Percentiles rank a stretch among this genome's conserved stretches.
phyloP scores from a whole-genome alignment of 805 yeast genomes.

The Kuraishia capsulata region DNA sequence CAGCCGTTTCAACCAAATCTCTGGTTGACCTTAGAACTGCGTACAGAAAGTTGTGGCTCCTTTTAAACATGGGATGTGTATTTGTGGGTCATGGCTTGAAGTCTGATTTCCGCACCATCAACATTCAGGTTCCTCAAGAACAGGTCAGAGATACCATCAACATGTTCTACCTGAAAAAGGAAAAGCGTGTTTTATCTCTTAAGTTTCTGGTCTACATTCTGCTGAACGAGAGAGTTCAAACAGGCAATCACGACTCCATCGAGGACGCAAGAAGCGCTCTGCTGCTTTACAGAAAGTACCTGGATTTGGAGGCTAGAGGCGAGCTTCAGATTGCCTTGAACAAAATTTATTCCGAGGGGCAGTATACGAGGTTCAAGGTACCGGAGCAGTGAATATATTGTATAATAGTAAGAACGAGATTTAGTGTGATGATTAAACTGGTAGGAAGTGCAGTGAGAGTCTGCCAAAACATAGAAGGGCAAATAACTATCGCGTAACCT shows the following conservation, averaged over 20 bases:
- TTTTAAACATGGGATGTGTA: slow-evolving; percentile 79
- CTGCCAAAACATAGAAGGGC: too few relatives aligned
- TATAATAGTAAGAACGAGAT: background rate
- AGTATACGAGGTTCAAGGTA: slow-evolving; percentile 40
- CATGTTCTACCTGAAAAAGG: slow-evolving; percentile 63
- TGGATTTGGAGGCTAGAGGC: slow-evolving; percentile 49
- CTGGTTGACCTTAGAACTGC: slow-evolving; percentile 77
- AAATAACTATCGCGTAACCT: too few relatives aligned
- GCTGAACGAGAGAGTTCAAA: slow-evolving; percentile 69
- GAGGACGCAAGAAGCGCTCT: slow-evolving; percentile 93
- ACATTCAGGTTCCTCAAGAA: slow-evolving; percentile 72
- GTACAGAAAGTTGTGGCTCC: slow-evolving; percentile 82
- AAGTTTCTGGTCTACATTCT: slow-evolving; percentile 80
- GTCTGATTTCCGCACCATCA: slow-evolving; percentile 90
- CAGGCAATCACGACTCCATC: slow-evolving; percentile 92
- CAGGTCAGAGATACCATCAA: slow-evolving; percentile 90
- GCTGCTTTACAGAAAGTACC: slow-evolving; percentile 61
- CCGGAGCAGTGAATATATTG: slow-evolving; percentile 26
- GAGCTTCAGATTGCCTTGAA: slow-evolving; percentile 54
- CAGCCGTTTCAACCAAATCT: slow-evolving; percentile 49
- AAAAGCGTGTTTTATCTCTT: slow-evolving; percentile 71
- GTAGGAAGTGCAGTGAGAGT: too few relatives aligned
- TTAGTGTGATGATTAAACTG: too few relatives aligned
- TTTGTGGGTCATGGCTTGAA: slow-evolving; percentile 93
- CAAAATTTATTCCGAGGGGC: slow-evolving; percentile 66